Evolutionary conservation across 1,139 yeast species (phyloP).

Genomic region (Kurtzmaniella quercitrusa): DNA sequence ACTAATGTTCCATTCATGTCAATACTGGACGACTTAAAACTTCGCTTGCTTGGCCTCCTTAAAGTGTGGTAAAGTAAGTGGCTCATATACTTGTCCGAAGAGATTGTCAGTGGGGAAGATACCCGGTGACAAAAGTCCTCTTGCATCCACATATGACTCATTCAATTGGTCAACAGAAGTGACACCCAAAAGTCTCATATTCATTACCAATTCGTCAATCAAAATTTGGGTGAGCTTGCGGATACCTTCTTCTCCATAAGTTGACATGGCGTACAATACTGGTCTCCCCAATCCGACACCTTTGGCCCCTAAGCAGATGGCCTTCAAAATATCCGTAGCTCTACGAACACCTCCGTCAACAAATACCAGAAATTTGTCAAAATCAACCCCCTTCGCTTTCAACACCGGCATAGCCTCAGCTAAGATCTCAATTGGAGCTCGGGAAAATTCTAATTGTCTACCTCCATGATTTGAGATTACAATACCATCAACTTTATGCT

Average conservation of each 20-base stretch:
- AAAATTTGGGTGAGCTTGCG: constrained; percentile 36
- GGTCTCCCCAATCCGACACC: constrained; percentile 54
- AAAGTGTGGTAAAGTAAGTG: constrained; percentile 4
- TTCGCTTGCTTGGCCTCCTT: constrained; percentile 4
- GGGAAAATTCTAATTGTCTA: constrained; percentile 47
- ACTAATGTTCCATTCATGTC: neutral
- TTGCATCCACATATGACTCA: constrained; percentile 36
- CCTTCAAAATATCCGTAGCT: constrained; percentile 52
- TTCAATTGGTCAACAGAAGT: constrained; percentile 35
- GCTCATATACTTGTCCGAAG: constrained; percentile 7
- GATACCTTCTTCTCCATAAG: constrained; percentile 51
- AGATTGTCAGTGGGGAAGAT: constrained; percentile 6
- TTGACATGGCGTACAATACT: constrained; percentile 45
- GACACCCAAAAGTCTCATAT: constrained; percentile 48
- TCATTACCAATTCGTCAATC: constrained; percentile 41
- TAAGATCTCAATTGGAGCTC: constrained; percentile 46
- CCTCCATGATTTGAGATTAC: constrained; percentile 58
- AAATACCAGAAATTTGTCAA: constrained; percentile 37
- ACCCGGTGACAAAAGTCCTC: constrained; percentile 10
- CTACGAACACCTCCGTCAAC: constrained; percentile 56
- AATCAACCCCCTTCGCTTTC: constrained; percentile 29
- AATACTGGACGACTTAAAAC: neutral
- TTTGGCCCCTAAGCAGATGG: constrained; percentile 53
- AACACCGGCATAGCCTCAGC: constrained; percentile 43
- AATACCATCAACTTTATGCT: constrained; percentile 44